Base-by-base conservation (phyloP, 1,284 basidiomycete species). In the Nidula niveotomentosa region DNA sequence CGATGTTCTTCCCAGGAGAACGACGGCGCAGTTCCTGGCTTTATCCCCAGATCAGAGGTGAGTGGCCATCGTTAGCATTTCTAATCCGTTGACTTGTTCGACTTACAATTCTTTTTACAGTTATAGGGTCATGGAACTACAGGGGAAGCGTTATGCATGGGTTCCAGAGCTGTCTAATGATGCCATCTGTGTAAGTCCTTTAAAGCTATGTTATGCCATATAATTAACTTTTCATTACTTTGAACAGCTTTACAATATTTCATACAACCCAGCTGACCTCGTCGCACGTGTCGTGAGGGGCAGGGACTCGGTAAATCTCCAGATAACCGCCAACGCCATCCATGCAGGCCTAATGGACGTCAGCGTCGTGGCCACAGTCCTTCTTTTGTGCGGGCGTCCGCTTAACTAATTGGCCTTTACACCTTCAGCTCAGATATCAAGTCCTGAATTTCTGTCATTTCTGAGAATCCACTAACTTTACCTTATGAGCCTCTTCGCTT, bases 301-400 rank as follows among this genome's bases (percentile, higher is more conserved):
- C 3, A 13, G 9, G 12, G 48, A 49, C 35, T 13, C 48, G 13
- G 48, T 49, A 34, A 49, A 10, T 30, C 52, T 62, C 37, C 57
- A 61, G 41, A 57, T 64, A 44, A 59, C 59, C 10, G 57, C 55
- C 6, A 46, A 60, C 5, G 55, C 58, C n/a, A 55, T 64, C 37
- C 56, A 59, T n/a, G 48, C 52, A 10, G 57, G 57, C 17, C 46
- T 58, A 7, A 51, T 64, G 18, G 62, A 64, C 13, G 58, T 57
- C 10, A 53, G 55, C 43, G 51, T 64, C 10, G 61, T 61, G 41
- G 58, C 59, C 34, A 54, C 58, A 30, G 56, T 60, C 36, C 47
- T 64, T 2, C 52, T 64, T 13, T 56, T 61, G 39, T 62, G 57
- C 12, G 53, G 61, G 17, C 58, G 60, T 36, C 23, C 35, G 15